These are phyloP conservation scores for Marasmius oreades DNA, from an alignment of 1,284 basidiomycete species.

Conservation along the genomic window DNA sequence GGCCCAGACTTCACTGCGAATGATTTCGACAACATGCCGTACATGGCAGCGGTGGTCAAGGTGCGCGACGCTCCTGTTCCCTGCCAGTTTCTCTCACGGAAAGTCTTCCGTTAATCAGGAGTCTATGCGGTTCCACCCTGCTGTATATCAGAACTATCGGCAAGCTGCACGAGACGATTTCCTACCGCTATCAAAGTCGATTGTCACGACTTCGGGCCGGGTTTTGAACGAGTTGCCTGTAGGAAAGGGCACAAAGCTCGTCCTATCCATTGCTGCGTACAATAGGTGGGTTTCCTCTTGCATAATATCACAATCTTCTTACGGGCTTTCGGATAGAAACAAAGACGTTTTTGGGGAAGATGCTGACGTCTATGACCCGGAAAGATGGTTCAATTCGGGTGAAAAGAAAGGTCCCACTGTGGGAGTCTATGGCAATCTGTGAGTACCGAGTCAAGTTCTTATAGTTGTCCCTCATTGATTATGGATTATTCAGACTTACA, in stretches of 20 bases:
- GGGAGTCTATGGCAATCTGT: constrained; percentile 52
- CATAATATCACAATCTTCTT: background rate
- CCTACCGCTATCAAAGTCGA: constrained; percentile 34
- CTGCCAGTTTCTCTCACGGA: background rate
- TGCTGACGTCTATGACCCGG: constrained; percentile 48
- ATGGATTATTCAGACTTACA: constrained; percentile 32
- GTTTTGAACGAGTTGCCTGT: constrained; percentile 27
- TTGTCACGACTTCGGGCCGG: constrained; percentile 29
- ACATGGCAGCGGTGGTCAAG: constrained; percentile 42
- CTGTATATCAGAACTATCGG: constrained; percentile 39
- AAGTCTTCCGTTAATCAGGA: constrained; percentile 28
- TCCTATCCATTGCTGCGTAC: constrained; percentile 36
- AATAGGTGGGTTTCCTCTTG: constrained; percentile 29
- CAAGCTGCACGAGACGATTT: constrained; percentile 35
- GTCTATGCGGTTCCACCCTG: constrained; percentile 43
- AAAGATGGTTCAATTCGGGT: constrained; percentile 44
- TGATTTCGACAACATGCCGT: constrained; percentile 42
- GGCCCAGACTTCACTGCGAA: constrained; percentile 34
- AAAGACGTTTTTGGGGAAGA: constrained; percentile 50
- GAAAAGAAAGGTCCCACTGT: constrained; percentile 40
- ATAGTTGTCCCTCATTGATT: background rate
- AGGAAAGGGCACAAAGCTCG: constrained; percentile 33
- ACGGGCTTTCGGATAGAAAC: constrained; percentile 28
- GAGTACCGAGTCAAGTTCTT: constrained; percentile 11
- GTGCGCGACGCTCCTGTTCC: constrained; percentile 18